Percentiles rank a stretch among this genome's conserved stretches.
Evolutionary conservation across 2,329 filamentous ascomycete species (phyloP).

Genomic region (Rhinocladiella similis): DNA sequence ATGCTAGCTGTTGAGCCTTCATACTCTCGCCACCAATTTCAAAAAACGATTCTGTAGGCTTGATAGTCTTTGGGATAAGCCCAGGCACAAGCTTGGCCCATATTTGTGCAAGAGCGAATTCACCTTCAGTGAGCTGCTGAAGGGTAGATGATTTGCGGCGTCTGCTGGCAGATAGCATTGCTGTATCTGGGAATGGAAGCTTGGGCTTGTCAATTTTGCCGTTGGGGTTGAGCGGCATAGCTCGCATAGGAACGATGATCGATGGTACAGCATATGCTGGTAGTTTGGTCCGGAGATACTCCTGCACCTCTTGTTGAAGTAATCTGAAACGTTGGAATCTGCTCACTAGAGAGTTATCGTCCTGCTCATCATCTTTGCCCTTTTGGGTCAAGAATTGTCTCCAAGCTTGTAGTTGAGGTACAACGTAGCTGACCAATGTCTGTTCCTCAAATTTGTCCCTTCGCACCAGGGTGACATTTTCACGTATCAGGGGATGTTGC

Average conservation of each 20-base stretch:
- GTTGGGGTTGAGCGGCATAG: constrained; percentile 70
- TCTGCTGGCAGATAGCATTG: constrained; percentile 59
- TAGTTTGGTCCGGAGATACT: constrained; percentile 70
- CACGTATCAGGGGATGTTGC: constrained; percentile 71
- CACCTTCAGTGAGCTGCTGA: constrained; percentile 51
- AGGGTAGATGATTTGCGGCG: constrained; percentile 51
- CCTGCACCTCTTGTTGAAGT: constrained; percentile 60
- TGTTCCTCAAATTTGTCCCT: constrained; percentile 83
- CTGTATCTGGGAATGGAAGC: constrained; percentile 76
- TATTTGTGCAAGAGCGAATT: constrained; percentile 66
- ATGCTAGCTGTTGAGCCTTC: constrained; percentile 76
- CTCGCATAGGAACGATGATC: constrained; percentile 69
- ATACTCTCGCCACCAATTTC: constrained; percentile 80
- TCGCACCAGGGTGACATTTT: constrained; percentile 82
- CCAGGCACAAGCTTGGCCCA: constrained; percentile 72
- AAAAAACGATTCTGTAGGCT: constrained; percentile 67
- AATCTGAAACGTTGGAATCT: constrained; percentile 62
- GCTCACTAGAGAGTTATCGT: constrained; percentile 53
- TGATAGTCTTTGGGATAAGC: constrained; percentile 67
- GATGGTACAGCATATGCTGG: constrained; percentile 75
- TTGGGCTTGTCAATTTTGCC: constrained; percentile 80
- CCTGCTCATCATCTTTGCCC: constrained; percentile 56
- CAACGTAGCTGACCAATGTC: constrained; percentile 84
- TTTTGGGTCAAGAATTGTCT: constrained; percentile 62
- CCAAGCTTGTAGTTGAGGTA: constrained; percentile 79